A percentile compares a stretch with the other conserved stretches of the same genome.
These are phyloP conservation scores for Hymenoscyphus fructigenus DNA, from an alignment of 2,329 filamentous ascomycete species.

Conservation along the genomic window DNA sequence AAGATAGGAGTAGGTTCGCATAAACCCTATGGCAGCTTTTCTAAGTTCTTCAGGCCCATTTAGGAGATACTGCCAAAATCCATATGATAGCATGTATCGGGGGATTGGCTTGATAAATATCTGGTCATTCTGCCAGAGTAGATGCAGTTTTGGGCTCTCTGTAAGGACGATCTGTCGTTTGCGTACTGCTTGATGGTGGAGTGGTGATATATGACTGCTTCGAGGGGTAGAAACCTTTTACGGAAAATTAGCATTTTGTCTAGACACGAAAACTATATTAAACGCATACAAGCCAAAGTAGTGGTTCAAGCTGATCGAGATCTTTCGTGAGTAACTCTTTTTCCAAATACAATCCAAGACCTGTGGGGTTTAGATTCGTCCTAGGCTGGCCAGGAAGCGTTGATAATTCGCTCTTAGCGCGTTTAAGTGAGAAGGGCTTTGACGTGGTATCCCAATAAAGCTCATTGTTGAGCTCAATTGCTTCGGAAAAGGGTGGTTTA, in stretches of 20 bases:
- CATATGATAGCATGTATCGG: constrained; percentile 30
- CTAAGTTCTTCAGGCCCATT: neutral
- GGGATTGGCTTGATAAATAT: constrained; percentile 38
- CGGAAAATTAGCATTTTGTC: neutral
- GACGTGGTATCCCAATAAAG: neutral
- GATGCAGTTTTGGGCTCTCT: constrained; percentile 37
- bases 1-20: constrained; percentile 35
- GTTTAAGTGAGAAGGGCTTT: neutral
- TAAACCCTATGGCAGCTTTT: constrained; percentile 30
- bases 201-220: constrained; percentile 12
- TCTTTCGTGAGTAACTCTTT: constrained; percentile 7
- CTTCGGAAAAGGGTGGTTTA: neutral
- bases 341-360: constrained; percentile 3
- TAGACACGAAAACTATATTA: neutral
- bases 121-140: constrained; percentile 33
- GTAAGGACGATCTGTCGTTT: constrained; percentile 35
- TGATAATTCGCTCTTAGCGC: neutral
- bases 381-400: neutral
- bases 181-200: constrained; percentile 35
- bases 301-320: constrained; percentile 12
- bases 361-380: neutral
- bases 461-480: neutral
- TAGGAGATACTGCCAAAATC: constrained; percentile 31
- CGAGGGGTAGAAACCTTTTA: neutral
- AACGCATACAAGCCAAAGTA: constrained; percentile 17